Conservation (phyloP, 306 rosid species). For the Cucurbita moschata region DNA sequence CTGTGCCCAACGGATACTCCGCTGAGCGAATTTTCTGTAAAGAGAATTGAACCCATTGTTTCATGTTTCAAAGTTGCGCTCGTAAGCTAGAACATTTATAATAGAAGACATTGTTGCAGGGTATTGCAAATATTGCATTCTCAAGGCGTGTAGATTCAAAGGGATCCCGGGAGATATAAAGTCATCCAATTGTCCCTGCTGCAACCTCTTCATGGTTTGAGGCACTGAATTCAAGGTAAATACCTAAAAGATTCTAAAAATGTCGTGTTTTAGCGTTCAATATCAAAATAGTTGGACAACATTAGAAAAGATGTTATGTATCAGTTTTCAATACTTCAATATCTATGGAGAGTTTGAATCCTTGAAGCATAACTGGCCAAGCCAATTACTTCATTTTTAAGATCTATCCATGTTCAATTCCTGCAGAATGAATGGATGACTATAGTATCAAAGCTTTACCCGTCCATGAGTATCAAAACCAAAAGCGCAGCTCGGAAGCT, state of each 20-base stretch:
- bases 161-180: conserved; percentile 60
- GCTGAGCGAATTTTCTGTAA: conserved; percentile 50
- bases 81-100: neutral
- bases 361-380: neutral
- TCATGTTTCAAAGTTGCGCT: neutral
- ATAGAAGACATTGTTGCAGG: conserved; percentile 6
- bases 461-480: conserved; percentile 59
- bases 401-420: neutral
- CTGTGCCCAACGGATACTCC: conserved; percentile 45
- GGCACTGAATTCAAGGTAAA: conserved; percentile 71
- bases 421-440: neutral
- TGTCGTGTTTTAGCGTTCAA: neutral
- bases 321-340: neutral
- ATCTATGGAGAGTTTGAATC: neutral
- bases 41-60: conserved; percentile 1
- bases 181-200: conserved; percentile 63
- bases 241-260: conserved; percentile 21
- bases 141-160: conserved; percentile 68
- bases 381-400: neutral
- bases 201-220: conserved; percentile 45
- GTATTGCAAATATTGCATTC: conserved; percentile 44
- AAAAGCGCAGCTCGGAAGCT: conserved; percentile 79
- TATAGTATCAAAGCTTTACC: conserved; percentile 18
- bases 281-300: neutral
- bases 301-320: neutral